Percentiles rank a stretch among this genome's conserved stretches.
Evolutionary conservation across 2,329 filamentous ascomycete genomes (phyloP).

Genomic region (Mollisiaceae sp.): DNA sequence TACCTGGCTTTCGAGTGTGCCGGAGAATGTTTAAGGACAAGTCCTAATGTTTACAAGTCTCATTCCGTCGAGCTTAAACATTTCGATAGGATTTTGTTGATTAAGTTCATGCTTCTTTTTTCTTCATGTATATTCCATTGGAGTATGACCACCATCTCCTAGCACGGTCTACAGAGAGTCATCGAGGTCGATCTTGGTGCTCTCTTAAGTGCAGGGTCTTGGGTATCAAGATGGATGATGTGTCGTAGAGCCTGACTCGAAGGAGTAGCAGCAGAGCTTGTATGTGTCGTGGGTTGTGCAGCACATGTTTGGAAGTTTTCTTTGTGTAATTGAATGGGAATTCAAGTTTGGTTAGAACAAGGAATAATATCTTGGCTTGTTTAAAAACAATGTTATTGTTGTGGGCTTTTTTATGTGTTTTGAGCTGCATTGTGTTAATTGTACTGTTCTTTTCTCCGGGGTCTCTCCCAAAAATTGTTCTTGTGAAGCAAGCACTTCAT

Average conservation of each 20-base stretch:
- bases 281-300: neutral
- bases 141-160: constrained; percentile 7
- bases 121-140: too few relatives aligned
- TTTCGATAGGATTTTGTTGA: too few relatives aligned
- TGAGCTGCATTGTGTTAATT: too few relatives aligned
- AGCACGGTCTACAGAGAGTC: neutral
- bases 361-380: neutral
- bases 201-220: neutral
- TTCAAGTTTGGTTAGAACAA: neutral
- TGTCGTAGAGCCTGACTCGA: neutral
- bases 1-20: too few relatives aligned
- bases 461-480: too few relatives aligned
- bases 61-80: too few relatives aligned
- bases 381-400: neutral
- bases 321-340: neutral
- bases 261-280: neutral
- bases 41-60: too few relatives aligned
- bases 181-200: neutral
- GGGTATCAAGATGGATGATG: neutral
- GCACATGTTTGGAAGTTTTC: neutral
- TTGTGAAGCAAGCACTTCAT: neutral
- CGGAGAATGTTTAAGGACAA: too few relatives aligned
- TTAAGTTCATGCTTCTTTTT: too few relatives aligned
- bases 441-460: too few relatives aligned
- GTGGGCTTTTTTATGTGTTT: too few relatives aligned